Percentiles rank a stretch among this genome's conserved stretches.
phyloP scores from a whole-genome alignment of 305 asterid species.

The Lippia alba region DNA sequence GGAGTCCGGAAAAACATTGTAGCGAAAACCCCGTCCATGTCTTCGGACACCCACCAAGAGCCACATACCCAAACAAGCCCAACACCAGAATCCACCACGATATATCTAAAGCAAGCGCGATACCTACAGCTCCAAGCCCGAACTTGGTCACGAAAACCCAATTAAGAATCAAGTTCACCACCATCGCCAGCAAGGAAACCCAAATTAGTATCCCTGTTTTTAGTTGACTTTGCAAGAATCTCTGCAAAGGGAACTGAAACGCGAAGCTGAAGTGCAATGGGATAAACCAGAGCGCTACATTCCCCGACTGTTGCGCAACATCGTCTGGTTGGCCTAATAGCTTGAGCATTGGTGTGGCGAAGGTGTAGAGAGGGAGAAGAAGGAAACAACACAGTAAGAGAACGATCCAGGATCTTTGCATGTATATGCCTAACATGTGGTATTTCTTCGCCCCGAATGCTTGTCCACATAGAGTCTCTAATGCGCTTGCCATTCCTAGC shows the following conservation, averaged over 20 bases:
- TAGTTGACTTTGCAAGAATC: slow-evolving; percentile 42
- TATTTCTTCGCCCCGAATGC: slow-evolving; percentile 49
- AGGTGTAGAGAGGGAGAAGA: slow-evolving; percentile 36
- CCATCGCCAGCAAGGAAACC: slow-evolving; percentile 12
- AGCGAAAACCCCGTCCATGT: slow-evolving; percentile 45
- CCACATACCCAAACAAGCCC: slow-evolving; percentile 29
- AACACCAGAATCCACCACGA: slow-evolving; percentile 43
- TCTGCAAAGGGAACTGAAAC: slow-evolving; percentile 37
- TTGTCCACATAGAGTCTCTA: slow-evolving; percentile 50
- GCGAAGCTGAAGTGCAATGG: slow-evolving; percentile 45
- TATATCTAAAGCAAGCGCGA: slow-evolving; percentile 20
- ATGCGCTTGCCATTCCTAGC: slow-evolving; percentile 55
- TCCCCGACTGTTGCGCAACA: slow-evolving; percentile 32
- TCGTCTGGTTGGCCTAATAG: slow-evolving; percentile 36
- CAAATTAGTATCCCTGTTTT: slow-evolving; percentile 32
- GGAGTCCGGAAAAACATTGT: slow-evolving; percentile 33
- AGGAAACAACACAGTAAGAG: slow-evolving; percentile 40
- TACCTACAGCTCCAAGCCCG: slow-evolving; percentile 30
- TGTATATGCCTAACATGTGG: slow-evolving; percentile 38
- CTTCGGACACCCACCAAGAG: slow-evolving; percentile 36
- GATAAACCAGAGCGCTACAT: slow-evolving; percentile 28
- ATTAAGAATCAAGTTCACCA: slow-evolving; percentile 8
- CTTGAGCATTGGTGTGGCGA: slow-evolving; percentile 37
- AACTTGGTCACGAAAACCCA: slow-evolving; percentile 33
- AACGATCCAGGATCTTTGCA: slow-evolving; percentile 45